These are phyloP conservation scores for Boletus fagicola DNA, from an alignment of 768 basidiomycete genomes.

Conservation along the genomic window DNA sequence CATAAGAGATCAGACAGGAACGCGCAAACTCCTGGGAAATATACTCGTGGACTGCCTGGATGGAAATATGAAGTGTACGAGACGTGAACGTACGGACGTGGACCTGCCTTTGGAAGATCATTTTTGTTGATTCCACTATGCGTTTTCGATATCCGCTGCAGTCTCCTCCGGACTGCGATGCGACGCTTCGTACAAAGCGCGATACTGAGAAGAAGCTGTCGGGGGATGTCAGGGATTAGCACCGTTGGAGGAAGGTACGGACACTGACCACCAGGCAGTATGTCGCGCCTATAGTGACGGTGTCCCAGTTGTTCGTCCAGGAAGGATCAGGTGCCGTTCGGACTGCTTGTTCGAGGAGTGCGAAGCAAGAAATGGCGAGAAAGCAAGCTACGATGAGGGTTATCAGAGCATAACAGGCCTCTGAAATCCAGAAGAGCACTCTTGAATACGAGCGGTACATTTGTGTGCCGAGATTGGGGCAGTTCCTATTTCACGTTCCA, in stretches of 20 bases:
- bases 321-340: slow-evolving; percentile 58
- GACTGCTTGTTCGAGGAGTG: slow-evolving; percentile 70
- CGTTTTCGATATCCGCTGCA: slow-evolving; percentile 66
- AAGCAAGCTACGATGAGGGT: slow-evolving; percentile 51
- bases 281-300: slow-evolving; percentile 64
- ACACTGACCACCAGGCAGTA: slow-evolving; percentile 67
- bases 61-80: background rate
- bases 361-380: slow-evolving; percentile 59
- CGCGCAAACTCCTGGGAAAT: slow-evolving; percentile 76
- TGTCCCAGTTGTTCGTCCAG: slow-evolving; percentile 65
- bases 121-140: slow-evolving; percentile 49
- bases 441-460: slow-evolving; percentile 37
- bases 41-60: slow-evolving; percentile 62
- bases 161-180: slow-evolving; percentile 58
- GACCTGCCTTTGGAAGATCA: slow-evolving; percentile 59
- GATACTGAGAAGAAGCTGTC: slow-evolving; percentile 55
- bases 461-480: too few relatives aligned
- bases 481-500: background rate
- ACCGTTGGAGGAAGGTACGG: background rate
- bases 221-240: background rate
- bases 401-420: slow-evolving; percentile 51
- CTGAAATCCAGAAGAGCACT: slow-evolving; percentile 50
- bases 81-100: background rate
- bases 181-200: slow-evolving; percentile 67
- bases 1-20: slow-evolving; percentile 65